phyloP scores from a whole-genome alignment of 352 stramenopile genomes.

The Globisporangium viniferum region DNA sequence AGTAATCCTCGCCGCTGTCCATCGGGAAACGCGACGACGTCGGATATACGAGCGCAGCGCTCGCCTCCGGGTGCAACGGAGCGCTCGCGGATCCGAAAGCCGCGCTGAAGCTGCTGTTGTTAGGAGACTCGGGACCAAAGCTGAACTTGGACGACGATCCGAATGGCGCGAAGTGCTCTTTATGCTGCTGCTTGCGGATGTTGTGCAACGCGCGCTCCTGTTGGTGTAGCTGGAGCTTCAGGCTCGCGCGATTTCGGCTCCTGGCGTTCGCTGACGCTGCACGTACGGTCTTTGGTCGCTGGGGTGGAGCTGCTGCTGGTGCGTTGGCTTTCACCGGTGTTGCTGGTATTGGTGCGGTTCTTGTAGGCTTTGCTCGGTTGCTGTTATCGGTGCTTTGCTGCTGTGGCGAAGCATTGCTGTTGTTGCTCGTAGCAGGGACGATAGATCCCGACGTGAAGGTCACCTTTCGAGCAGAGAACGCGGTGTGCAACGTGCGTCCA shows the following conservation, averaged over 20 bases:
- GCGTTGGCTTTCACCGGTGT: neutral
- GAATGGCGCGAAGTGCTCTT: slow-evolving; percentile 20
- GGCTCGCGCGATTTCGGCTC: neutral
- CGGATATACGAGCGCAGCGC: slow-evolving; percentile 13
- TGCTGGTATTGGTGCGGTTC: no score
- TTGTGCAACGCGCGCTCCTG: neutral
- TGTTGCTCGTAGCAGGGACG: neutral
- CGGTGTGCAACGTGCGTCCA: slow-evolving; percentile 12
- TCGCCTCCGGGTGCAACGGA: slow-evolving; percentile 28
- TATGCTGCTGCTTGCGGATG: neutral
- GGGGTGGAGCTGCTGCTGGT: neutral
- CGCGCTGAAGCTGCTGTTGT: no score
- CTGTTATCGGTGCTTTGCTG: neutral
- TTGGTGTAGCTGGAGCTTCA: neutral
- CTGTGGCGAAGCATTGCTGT: neutral
- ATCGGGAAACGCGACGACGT: slow-evolving; percentile 24
- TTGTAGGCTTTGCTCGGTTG: neutral
- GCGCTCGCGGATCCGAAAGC: neutral
- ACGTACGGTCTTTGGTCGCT: neutral
- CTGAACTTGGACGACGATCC: slow-evolving; percentile 29
- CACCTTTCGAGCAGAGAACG: slow-evolving; percentile 14
- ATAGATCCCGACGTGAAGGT: neutral
- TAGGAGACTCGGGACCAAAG: slow-evolving; percentile 17
- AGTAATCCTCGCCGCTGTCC: slow-evolving; percentile 37
- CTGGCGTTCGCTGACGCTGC: slow-evolving; percentile 1